A percentile compares a stretch with the other conserved stretches of the same genome.
Evolutionary conservation across 1,139 yeast genomes (phyloP).

Genomic region (Magnusiomyces sp.): DNA sequence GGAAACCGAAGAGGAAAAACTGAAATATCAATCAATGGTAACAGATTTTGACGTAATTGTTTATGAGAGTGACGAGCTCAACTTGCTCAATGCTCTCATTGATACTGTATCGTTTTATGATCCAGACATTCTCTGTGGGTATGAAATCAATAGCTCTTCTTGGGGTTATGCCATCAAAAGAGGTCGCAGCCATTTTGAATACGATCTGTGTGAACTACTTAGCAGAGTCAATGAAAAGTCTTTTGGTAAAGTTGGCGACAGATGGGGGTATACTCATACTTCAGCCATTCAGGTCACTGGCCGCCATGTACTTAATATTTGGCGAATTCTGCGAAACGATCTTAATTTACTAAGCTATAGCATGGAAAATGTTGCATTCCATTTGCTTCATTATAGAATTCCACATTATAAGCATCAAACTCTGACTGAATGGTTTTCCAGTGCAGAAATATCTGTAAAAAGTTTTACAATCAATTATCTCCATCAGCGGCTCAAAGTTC

Average conservation of each 20-base stretch:
- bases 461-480: conserved; percentile 46
- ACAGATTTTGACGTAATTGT: conserved; percentile 3
- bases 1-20: conserved; percentile 11
- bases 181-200: conserved; percentile 38
- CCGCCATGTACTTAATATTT: conserved; percentile 71
- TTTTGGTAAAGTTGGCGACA: conserved; percentile 47
- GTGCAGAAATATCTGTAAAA: conserved; percentile 22
- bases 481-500: conserved; percentile 40
- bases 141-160: conserved; percentile 67
- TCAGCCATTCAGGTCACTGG: conserved; percentile 65
- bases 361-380: conserved; percentile 66
- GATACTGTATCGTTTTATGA: conserved; percentile 55
- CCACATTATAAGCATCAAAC: conserved; percentile 52
- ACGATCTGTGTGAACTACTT: conserved; percentile 45
- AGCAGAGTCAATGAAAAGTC: conserved; percentile 33
- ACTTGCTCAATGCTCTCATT: conserved; percentile 47
- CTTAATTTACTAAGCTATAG: conserved; percentile 59
- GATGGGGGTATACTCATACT: conserved; percentile 80
- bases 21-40: conserved; percentile 11
- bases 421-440: conserved; percentile 45
- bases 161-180: conserved; percentile 89
- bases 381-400: conserved; percentile 54
- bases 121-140: conserved; percentile 85
- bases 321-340: conserved; percentile 68
- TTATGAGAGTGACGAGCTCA: conserved; percentile 40